Conservation (phyloP, 1,284 basidiomycete genomes). For the Tylopilus orsonianus region DNA sequence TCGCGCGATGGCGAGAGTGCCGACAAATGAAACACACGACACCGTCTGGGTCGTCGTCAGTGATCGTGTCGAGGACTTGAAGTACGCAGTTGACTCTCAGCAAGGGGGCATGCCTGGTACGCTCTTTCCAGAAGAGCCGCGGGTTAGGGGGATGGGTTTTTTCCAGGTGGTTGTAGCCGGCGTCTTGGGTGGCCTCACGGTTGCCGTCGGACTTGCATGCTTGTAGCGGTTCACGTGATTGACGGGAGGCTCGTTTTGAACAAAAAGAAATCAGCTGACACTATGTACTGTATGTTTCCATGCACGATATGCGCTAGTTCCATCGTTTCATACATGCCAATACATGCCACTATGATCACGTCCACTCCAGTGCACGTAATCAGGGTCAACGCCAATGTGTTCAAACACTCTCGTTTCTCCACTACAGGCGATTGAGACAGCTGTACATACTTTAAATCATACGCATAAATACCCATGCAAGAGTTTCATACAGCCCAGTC, state of each 20-base stretch:
- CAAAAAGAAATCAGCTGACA: constrained; percentile 2
- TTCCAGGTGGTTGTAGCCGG: constrained; percentile 34
- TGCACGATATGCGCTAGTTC: constrained; percentile 18
- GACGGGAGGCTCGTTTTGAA: background rate
- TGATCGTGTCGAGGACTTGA: constrained; percentile 34
- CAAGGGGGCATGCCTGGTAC: constrained; percentile 34
- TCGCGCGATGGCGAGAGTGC: constrained; percentile 17
- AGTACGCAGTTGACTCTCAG: constrained; percentile 34
- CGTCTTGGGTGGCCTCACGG: constrained; percentile 30
- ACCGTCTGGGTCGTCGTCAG: constrained; percentile 37
- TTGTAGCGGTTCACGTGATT: constrained; percentile 30
- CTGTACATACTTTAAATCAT: background rate
- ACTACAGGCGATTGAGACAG: too few species aligned
- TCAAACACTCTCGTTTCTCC: too few species aligned
- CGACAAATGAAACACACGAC: constrained; percentile 16
- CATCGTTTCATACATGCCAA: constrained; percentile 11
- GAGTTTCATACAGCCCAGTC: constrained; percentile 54
- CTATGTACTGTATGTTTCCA: constrained; percentile 15
- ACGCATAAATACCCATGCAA: too few species aligned
- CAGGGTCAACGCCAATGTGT: too few species aligned
- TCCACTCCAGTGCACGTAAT: too few species aligned
- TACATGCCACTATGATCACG: constrained; percentile 18
- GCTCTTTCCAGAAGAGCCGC: constrained; percentile 25
- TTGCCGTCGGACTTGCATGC: constrained; percentile 32
- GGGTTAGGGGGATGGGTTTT: constrained; percentile 24